Conservation (phyloP, 495 filamentous ascomycete genomes). For the Neurospora tetrasperma region DNA sequence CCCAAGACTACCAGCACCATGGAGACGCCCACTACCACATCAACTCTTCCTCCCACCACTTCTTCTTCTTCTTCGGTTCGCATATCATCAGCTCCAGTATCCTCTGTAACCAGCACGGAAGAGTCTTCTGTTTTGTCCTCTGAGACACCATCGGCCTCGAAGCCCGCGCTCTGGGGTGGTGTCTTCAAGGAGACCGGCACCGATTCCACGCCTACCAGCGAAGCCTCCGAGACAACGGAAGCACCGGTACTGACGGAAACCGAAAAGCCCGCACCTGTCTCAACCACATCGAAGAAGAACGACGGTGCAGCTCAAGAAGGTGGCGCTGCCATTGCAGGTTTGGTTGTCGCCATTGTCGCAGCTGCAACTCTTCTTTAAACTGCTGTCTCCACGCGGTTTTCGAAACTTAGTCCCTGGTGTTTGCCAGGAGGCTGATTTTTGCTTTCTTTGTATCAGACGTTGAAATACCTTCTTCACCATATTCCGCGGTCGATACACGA, state of each 20-base stretch:
- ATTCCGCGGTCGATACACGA: not conserved
- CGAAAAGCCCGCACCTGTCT: slow-evolving; percentile 3
- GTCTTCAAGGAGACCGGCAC: slow-evolving; percentile 28
- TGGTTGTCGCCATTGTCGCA: slow-evolving; percentile 39
- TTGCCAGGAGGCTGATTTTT: not conserved
- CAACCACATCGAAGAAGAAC: slow-evolving; percentile 26
- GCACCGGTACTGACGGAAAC: not conserved
- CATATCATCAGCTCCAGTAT: slow-evolving; percentile 6
- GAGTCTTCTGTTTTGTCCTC: slow-evolving; percentile 8
- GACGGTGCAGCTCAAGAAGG: slow-evolving; percentile 28
- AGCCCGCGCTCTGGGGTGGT: slow-evolving; percentile 10
- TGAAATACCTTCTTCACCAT: not conserved
- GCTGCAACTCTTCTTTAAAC: slow-evolving; percentile 31
- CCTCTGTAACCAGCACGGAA: not conserved
- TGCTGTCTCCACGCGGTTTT: not conserved
- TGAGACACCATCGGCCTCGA: slow-evolving; percentile 1
- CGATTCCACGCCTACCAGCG: not conserved
- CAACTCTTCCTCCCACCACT: slow-evolving; percentile 8
- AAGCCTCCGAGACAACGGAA: not conserved
- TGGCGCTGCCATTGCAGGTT: slow-evolving; percentile 33
- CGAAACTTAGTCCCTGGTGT: not conserved
- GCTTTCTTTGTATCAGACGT: not conserved
- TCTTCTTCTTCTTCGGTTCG: slow-evolving; percentile 5
- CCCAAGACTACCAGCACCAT: slow-evolving; percentile 10
- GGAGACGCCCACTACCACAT: slow-evolving; percentile 4